These are phyloP conservation scores for Aspergillus sp. DNA, from an alignment of 2,329 filamentous ascomycete species.

Conservation along the genomic window DNA sequence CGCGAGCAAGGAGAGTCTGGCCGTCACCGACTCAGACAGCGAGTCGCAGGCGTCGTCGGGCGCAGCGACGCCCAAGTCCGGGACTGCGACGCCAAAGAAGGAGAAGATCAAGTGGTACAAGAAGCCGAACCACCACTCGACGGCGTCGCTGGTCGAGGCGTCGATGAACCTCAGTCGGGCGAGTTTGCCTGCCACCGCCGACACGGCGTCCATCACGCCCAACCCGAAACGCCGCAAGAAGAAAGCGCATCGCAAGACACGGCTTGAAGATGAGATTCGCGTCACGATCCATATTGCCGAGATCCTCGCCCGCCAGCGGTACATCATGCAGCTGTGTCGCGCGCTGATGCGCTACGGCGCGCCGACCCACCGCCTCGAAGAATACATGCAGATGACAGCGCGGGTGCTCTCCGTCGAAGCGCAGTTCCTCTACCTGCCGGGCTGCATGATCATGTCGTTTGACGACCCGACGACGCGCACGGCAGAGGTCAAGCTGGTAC, in stretches of 20 bases:
- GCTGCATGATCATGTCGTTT: slow-evolving; percentile 61
- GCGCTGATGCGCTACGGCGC: slow-evolving; percentile 87
- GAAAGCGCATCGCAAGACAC: slow-evolving; percentile 20
- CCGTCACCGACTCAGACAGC: slow-evolving; percentile 29
- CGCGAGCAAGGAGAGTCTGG: slow-evolving; percentile 25
- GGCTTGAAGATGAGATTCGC: slow-evolving; percentile 48
- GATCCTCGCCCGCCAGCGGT: slow-evolving; percentile 75
- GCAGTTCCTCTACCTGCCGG: slow-evolving; percentile 74
- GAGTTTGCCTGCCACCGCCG: slow-evolving; percentile 27
- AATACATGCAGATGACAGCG: slow-evolving; percentile 86
- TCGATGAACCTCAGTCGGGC: slow-evolving; percentile 36
- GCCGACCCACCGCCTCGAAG: slow-evolving; percentile 82
- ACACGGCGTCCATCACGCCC: slow-evolving; percentile 20
- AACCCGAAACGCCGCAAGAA: slow-evolving; percentile 19
- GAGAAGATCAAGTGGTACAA: slow-evolving; percentile 45
- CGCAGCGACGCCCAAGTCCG: slow-evolving; percentile 28
- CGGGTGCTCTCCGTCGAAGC: slow-evolving; percentile 81
- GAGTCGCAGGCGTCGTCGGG: slow-evolving; percentile 28
- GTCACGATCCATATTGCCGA: slow-evolving; percentile 62
- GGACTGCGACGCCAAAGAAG: slow-evolving; percentile 23
- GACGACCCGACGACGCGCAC: slow-evolving; percentile 49
- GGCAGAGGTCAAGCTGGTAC: slow-evolving; percentile 42
- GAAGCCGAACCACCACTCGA: slow-evolving; percentile 35
- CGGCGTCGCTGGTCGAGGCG: slow-evolving; percentile 36
- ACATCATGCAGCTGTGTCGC: slow-evolving; percentile 78